These are phyloP conservation scores for Beta corolliflora DNA, from an alignment of 179 eudicot species.

Conservation along the genomic window DNA sequence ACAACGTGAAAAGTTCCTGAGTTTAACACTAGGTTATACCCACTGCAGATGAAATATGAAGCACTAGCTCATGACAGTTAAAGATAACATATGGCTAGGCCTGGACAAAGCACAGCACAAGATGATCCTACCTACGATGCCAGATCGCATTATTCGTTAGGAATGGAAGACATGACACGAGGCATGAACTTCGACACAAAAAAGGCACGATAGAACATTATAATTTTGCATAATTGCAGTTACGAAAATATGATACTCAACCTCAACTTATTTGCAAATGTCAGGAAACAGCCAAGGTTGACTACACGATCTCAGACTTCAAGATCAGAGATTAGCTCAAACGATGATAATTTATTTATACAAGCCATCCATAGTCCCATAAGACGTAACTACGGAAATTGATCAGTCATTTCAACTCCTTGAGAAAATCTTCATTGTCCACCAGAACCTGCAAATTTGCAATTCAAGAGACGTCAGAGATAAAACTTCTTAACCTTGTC, in stretches of 20 bases:
- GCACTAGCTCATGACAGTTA: too few relatives aligned
- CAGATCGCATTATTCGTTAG: too few relatives aligned
- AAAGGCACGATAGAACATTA: too few relatives aligned
- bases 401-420: slow-evolving; percentile 50
- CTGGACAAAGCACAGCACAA: too few relatives aligned
- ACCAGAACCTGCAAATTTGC: slow-evolving; percentile 60
- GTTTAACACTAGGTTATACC: too few relatives aligned
- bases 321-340: background rate
- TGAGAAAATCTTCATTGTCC: slow-evolving; percentile 76
- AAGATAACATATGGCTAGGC: too few relatives aligned
- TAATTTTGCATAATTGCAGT: background rate
- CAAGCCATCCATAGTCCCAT: slow-evolving; percentile 7
- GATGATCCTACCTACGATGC: too few relatives aligned
- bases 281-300: background rate
- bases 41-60: too few relatives aligned
- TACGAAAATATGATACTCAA: background rate
- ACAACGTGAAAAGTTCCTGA: too few relatives aligned
- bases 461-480: background rate
- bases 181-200: too few relatives aligned
- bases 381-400: background rate
- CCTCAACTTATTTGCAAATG: background rate
- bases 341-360: slow-evolving; percentile 23
- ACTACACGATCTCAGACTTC: background rate
- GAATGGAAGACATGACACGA: too few relatives aligned
- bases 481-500: slow-evolving; percentile 1